A percentile compares a stretch with the other conserved stretches of the same genome.
Conservation (phyloP, 371 early-diverging fungal species). For the Mortierella sp. region DNA sequence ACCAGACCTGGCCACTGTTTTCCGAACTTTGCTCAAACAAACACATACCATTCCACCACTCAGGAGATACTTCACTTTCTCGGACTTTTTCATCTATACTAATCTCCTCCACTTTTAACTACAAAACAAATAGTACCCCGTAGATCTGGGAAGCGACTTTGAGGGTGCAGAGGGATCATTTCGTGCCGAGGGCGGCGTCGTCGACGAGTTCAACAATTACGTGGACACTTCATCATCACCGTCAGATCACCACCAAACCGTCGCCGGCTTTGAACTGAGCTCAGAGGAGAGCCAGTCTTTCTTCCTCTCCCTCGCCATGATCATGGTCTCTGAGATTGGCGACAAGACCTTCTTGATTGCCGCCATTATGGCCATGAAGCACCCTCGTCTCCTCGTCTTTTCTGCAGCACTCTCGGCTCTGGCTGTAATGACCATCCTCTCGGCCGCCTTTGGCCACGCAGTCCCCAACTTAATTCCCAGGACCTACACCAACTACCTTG, state of each 20-base stretch:
- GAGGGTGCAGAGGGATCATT: conserved; percentile 37
- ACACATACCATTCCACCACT: neutral
- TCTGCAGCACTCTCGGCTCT: conserved; percentile 90
- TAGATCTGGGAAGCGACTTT: conserved; percentile 26
- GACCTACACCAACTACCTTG: conserved; percentile 86
- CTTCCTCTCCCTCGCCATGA: conserved; percentile 71
- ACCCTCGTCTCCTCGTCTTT: conserved; percentile 90
- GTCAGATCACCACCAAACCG: neutral
- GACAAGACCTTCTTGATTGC: conserved; percentile 98
- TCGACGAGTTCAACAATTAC: conserved; percentile 49
- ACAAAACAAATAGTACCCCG: conserved; percentile 19
- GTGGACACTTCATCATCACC: neutral
- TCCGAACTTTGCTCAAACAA: neutral
- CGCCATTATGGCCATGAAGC: conserved; percentile 97
- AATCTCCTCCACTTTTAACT: neutral
- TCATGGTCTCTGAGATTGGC: conserved; percentile 95
- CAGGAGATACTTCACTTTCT: neutral
- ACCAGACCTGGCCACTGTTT: neutral
- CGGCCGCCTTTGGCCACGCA: conserved; percentile 92
- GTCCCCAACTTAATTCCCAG: conserved; percentile 90
- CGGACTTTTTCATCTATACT: neutral
- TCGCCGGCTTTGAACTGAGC: conserved; percentile 38
- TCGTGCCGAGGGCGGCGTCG: neutral
- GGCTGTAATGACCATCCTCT: conserved; percentile 93
- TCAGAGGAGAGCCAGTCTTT: conserved; percentile 53